Conservation (phyloP, 1,139 yeast species). For the Diutina mesorugosa region DNA sequence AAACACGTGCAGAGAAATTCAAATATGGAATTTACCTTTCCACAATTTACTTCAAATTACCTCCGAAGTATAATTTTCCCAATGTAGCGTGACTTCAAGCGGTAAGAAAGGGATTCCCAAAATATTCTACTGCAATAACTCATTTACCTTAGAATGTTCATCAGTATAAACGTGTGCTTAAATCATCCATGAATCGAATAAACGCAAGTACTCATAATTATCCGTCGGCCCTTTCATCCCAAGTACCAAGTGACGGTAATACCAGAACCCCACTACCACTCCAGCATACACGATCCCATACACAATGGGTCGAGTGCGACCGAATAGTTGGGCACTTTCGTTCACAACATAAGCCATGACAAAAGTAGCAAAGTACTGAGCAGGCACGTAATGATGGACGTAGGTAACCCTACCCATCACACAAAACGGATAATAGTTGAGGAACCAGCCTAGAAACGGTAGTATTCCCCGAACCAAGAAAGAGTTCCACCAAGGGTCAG, state of each 20-base stretch:
- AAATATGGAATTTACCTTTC: too few relatives aligned
- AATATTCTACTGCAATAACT: too few relatives aligned
- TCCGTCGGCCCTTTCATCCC: constrained; percentile 22
- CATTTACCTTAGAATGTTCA: not conserved
- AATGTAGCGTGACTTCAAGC: too few relatives aligned
- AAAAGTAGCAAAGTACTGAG: constrained; percentile 21
- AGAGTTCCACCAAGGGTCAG: constrained; percentile 6
- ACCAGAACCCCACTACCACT: constrained; percentile 17
- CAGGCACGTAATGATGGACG: constrained; percentile 24
- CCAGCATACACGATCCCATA: constrained; percentile 12
- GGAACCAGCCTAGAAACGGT: constrained; percentile 19
- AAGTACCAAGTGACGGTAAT: constrained; percentile 15
- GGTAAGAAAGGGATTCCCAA: too few relatives aligned
- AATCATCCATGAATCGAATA: constrained; percentile 15
- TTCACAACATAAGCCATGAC: constrained; percentile 24
- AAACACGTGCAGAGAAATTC: too few relatives aligned
- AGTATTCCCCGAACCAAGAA: constrained; percentile 14
- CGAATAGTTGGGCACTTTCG: not conserved
- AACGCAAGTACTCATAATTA: constrained; percentile 13
- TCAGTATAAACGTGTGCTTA: not conserved
- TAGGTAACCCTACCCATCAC: constrained; percentile 23
- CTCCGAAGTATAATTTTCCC: too few relatives aligned
- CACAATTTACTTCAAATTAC: too few relatives aligned
- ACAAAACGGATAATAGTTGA: constrained; percentile 21
- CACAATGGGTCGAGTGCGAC: constrained; percentile 6